Base-by-base conservation (phyloP, 768 basidiomycete genomes). In the Tremella yokohamensis region DNA sequence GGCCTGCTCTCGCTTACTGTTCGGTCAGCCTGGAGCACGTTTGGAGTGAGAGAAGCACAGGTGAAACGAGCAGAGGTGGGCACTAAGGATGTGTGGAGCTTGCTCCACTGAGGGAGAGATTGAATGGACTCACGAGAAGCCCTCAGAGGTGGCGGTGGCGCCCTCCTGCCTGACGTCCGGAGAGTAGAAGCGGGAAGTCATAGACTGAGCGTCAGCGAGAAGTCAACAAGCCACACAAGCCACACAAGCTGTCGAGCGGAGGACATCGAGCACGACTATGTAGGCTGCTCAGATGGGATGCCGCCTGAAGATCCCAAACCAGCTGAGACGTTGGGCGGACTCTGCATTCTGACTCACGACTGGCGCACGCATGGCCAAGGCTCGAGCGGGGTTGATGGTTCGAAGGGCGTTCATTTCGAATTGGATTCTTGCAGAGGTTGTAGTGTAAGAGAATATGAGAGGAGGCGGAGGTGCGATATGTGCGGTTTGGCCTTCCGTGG, bases 1-100 rank as follows among this genome's bases (percentile, higher is more conserved):
- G 42, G 72, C 72, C 54, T 70, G 62, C 57, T 73, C 72, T 40
- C 69, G 64, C 29, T 73, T 39, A 22, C 68, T 70, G 54, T 13
- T 12, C 18, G 38, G 49, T 52, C 38, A 58, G 44, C 22, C 12
- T n/a, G n/a, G n/a, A n/a, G 22, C 12, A 25, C 8, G 24, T 9
- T 18, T 29, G 44, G 16, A 19, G 25, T 8, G 51, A 13, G 52
- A n/a, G n/a, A n/a, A n/a, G n/a, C n/a, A n/a, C n/a, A n/a, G n/a
- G n/a, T n/a, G n/a, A 13, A 48, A 22, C 11, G 47, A 22, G 12
- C 47, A 13, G 47, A 48, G 47, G 12, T 13, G 13, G 20, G 13
- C 11, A 19, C 11, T 13, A 11, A 22, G 47, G 11, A 11, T 11
- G 47, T 22, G 20, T 9, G 11, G 47, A 22, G 20, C 11, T 9